Conservation (phyloP, 129 eudicot species). For the Oenanthe sinensis region DNA sequence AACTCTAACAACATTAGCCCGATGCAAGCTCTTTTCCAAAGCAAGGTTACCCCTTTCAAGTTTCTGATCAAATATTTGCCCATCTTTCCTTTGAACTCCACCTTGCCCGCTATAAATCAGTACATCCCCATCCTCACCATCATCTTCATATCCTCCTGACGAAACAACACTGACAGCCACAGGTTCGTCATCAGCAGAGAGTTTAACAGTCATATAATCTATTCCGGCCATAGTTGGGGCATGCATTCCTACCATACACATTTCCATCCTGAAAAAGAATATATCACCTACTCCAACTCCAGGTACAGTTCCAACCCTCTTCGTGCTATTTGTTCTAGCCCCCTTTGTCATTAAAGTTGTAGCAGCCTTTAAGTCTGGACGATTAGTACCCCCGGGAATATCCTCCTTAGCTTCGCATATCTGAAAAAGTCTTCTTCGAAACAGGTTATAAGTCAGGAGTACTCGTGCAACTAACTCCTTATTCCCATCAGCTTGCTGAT, state of each 20-base stretch:
- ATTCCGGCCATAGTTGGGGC: conserved; percentile 90
- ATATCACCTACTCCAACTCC: conserved; percentile 87
- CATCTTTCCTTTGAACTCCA: conserved; percentile 59
- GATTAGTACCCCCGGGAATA: conserved; percentile 29
- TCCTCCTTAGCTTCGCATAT: conserved; percentile 39
- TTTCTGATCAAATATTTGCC: conserved; percentile 55
- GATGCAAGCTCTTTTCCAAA: conserved; percentile 75
- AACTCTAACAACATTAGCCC: conserved; percentile 73
- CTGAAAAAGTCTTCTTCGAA: conserved; percentile 52
- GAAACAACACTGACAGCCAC: conserved; percentile 90
- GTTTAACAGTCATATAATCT: conserved; percentile 65
- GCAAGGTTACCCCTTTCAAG: conserved; percentile 91
- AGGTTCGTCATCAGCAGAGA: conserved; percentile 64
- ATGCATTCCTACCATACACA: conserved; percentile 78
- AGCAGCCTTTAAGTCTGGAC: conserved; percentile 57
- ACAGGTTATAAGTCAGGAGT: conserved; percentile 44
- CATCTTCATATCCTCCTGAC: conserved; percentile 90
- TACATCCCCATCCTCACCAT: conserved; percentile 70
- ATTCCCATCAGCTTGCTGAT: conserved; percentile 38
- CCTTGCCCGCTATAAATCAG: conserved; percentile 82
- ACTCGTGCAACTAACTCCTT: conserved; percentile 43
- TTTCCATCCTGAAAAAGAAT: conserved; percentile 82
- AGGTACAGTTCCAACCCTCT: conserved; percentile 73
- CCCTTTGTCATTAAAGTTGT: conserved; percentile 53
- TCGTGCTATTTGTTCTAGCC: conserved; percentile 50